phyloP scores from a whole-genome alignment of 495 filamentous ascomycete genomes.

The Lasiosphaeris hirsuta region DNA sequence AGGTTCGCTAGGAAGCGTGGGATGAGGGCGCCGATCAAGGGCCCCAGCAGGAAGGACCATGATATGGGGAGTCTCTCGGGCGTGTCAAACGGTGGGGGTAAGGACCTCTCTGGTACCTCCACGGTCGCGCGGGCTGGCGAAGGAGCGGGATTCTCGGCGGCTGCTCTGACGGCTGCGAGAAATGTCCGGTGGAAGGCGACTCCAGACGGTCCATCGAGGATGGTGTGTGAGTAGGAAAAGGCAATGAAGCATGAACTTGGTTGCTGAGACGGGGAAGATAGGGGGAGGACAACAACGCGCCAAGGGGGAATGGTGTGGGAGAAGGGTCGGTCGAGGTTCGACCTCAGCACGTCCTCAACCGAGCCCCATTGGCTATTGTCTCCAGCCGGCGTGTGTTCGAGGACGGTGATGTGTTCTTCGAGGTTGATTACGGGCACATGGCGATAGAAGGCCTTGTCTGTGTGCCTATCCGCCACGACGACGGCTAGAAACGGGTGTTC shows the following conservation, averaged over 20 bases:
- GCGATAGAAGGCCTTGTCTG: constrained; percentile 17
- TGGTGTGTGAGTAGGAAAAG: constrained; percentile 13
- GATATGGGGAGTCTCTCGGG: constrained; percentile 13
- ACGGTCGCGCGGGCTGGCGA: not conserved
- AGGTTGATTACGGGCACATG: constrained; percentile 13
- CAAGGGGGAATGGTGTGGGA: constrained; percentile 12
- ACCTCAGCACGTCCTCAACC: constrained; percentile 1
- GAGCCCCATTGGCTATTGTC: not conserved
- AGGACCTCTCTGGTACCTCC: not conserved
- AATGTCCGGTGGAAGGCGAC: constrained; percentile 16
- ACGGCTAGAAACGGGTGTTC: constrained; percentile 14
- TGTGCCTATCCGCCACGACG: constrained; percentile 15
- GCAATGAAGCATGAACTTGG: constrained; percentile 4
- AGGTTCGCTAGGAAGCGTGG: constrained; percentile 3
- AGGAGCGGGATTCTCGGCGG: not conserved
- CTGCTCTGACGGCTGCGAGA: not conserved
- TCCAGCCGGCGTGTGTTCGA: not conserved
- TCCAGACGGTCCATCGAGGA: constrained; percentile 16
- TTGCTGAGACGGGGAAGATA: not conserved
- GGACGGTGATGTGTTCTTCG: constrained; percentile 9
- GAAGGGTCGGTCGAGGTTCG: constrained; percentile 9
- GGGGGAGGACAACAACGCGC: constrained; percentile 14
- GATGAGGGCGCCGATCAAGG: constrained; percentile 8
- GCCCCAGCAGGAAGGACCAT: constrained; percentile 15
- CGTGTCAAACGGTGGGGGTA: constrained; percentile 15